Percentiles rank a stretch among this genome's conserved stretches.
Conservation (phyloP, 2,329 filamentous ascomycete species). For the Colletotrichum cereale region DNA sequence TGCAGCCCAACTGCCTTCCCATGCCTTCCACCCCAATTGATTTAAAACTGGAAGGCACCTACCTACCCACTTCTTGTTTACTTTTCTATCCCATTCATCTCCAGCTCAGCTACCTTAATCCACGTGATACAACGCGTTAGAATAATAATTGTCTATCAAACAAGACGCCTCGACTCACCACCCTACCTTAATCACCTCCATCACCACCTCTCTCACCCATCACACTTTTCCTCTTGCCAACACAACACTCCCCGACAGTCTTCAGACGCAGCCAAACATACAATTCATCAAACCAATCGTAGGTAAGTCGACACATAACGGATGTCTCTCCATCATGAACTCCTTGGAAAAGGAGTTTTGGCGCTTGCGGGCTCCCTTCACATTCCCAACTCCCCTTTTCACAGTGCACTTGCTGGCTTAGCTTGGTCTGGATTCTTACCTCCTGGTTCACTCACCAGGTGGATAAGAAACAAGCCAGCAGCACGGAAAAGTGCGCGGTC, state of each 20-base stretch:
- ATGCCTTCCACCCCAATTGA: background rate
- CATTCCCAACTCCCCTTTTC: background rate
- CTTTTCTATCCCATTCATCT: background rate
- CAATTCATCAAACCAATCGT: constrained; percentile 8
- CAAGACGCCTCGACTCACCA: background rate
- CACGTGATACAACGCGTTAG: constrained; percentile 5
- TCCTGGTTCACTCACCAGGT: background rate
- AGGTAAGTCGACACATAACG: constrained; percentile 22
- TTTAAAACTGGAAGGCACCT: constrained; percentile 18
- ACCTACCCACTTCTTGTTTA: background rate
- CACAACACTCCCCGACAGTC: background rate
- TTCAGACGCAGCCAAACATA: background rate
- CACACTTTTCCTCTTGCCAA: background rate
- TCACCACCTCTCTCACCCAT: background rate
- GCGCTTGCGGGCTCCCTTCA: background rate
- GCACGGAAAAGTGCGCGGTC: background rate
- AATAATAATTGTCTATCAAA: constrained; percentile 5
- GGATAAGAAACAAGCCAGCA: background rate
- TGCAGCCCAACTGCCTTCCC: background rate
- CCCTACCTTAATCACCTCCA: background rate
- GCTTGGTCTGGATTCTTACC: background rate
- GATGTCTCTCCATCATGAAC: background rate
- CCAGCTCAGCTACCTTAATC: constrained; percentile 8
- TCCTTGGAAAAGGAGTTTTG: background rate
- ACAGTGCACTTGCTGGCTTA: background rate